Evolutionary conservation across 2,329 filamentous ascomycete species (phyloP).

Genomic region (Alternaria ethzedia): DNA sequence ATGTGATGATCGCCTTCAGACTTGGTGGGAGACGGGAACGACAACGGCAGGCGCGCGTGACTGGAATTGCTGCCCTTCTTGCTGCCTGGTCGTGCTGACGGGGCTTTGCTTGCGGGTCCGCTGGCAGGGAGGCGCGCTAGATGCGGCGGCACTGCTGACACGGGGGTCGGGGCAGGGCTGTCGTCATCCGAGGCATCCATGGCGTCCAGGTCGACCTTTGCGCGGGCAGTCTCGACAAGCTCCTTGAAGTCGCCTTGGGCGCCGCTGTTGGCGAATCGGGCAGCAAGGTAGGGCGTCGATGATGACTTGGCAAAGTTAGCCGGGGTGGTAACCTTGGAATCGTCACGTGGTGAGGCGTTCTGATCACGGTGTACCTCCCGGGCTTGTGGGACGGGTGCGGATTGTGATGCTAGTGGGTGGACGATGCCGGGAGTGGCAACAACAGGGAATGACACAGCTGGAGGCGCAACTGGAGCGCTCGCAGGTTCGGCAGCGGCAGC

Average conservation of each 20-base stretch:
- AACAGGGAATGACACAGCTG: constrained; percentile 38
- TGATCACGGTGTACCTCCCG: constrained; percentile 43
- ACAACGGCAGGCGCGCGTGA: constrained; percentile 40
- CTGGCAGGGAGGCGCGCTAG: constrained; percentile 41
- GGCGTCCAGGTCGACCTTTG: constrained; percentile 45
- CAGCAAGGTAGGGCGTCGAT: constrained; percentile 52
- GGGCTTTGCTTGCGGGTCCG: constrained; percentile 38
- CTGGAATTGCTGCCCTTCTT: constrained; percentile 38
- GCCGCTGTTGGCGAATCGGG: constrained; percentile 49
- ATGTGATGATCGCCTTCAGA: constrained; percentile 36
- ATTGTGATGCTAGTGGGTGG: constrained; percentile 42
- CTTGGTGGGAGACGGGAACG: constrained; percentile 37
- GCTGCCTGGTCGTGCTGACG: constrained; percentile 40
- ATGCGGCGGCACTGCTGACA: constrained; percentile 34
- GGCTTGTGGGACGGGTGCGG: constrained; percentile 33
- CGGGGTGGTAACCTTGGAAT: constrained; percentile 16
- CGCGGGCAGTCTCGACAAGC: constrained; percentile 45
- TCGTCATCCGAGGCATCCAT: constrained; percentile 48
- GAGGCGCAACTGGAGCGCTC: constrained; percentile 33
- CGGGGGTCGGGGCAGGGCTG: constrained; percentile 37
- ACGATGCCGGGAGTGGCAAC: constrained; percentile 42
- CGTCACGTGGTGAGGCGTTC: constrained; percentile 24
- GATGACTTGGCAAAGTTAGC: constrained; percentile 47
- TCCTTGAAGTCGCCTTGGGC: constrained; percentile 49
- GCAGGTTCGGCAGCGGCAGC: constrained; percentile 42